A percentile compares a stretch with the other conserved stretches of the same genome.
Conservation (phyloP, 2,329 filamentous ascomycete species). For the Xylariaceae sp. region DNA sequence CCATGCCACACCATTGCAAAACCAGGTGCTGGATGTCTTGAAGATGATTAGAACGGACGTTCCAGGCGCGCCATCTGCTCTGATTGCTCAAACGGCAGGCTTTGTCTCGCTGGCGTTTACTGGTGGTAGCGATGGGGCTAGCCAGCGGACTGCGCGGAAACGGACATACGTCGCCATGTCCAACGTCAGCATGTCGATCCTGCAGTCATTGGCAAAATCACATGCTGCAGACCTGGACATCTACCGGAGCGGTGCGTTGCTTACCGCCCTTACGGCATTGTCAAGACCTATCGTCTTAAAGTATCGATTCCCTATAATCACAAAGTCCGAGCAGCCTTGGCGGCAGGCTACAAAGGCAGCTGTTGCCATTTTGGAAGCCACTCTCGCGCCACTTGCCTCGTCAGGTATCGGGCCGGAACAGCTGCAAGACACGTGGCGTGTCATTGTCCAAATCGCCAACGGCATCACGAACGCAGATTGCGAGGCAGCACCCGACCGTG, state of each 20-base stretch:
- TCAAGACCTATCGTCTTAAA: conserved; percentile 69
- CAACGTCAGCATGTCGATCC: conserved; percentile 69
- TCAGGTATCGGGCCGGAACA: conserved; percentile 41
- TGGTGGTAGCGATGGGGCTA: conserved; percentile 31
- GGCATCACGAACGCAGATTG: conserved; percentile 66
- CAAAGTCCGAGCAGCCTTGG: conserved; percentile 71
- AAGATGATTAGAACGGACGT: conserved; percentile 63
- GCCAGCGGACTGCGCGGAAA: conserved; percentile 36
- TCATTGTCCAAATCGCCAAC: conserved; percentile 58
- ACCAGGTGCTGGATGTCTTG: conserved; percentile 61
- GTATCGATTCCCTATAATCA: conserved; percentile 69
- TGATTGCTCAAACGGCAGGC: conserved; percentile 64
- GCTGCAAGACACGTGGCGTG: conserved; percentile 61
- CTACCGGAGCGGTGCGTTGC: conserved; percentile 62
- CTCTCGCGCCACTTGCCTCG: conserved; percentile 55
- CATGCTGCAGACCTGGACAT: conserved; percentile 61
- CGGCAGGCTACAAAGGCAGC: conserved; percentile 68
- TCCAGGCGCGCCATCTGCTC: conserved; percentile 57
- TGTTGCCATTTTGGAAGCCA: conserved; percentile 61
- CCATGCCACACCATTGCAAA: conserved; percentile 66
- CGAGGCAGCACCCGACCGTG: conserved; percentile 37
- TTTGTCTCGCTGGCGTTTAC: conserved; percentile 67
- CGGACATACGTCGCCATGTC: conserved; percentile 88
- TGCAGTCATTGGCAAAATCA: conserved; percentile 54
- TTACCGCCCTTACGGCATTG: conserved; percentile 60